Base-by-base conservation (phyloP, 352 stramenopile species). In the Pythium scleroteichum region DNA sequence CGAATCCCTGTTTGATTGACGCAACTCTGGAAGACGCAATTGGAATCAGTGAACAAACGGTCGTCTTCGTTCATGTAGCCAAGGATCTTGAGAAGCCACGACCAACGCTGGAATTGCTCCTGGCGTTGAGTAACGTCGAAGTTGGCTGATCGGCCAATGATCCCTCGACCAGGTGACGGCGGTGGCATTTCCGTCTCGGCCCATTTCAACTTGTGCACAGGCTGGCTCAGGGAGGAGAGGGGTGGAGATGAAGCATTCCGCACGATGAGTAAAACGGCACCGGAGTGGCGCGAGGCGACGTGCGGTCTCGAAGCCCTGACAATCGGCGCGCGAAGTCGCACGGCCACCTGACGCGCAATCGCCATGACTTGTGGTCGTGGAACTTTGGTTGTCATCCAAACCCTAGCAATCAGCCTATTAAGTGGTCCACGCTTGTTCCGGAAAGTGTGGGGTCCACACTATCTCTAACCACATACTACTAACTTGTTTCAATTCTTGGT, bases 1-100 rank as follows among this genome's bases (percentile, higher is more conserved):
- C 79, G 80, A 41, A 75, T 74, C 22, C 80, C 84, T 4, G 82
- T 90, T 69, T 90, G 71, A 63, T 94, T 93, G 59, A 92, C 86
- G 53, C 85, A 95, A 69, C 82, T 94, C 55, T 93, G 80, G 61
- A 92, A 87, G 51, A 95, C 69, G 50, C 80, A 68, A 14, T 75
- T 85, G 12, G 88, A 95, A 46, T 85, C 64, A 24, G 75, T 82
- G 54, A 82, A 93, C 52, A 93, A 68, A 4, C 71, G 81, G 55
- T 90, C 79, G 56, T 96, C 88, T 59, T 93, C 78, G 73, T 94
- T 94, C 69, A 92, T 83, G 66, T 92, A 96, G 27, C 88, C 87
- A 41, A 95, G 75, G 44, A 94, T 52, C 59, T 89, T 87, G 56
- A 90, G 71, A 26, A 95, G 72, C 87, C 87, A 95, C 46, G 87